Evolutionary conservation across 495 filamentous ascomycete genomes (phyloP), one percentile per base, ranked within the genome.

Genomic region (Stereocaulon alpinum): DNA sequence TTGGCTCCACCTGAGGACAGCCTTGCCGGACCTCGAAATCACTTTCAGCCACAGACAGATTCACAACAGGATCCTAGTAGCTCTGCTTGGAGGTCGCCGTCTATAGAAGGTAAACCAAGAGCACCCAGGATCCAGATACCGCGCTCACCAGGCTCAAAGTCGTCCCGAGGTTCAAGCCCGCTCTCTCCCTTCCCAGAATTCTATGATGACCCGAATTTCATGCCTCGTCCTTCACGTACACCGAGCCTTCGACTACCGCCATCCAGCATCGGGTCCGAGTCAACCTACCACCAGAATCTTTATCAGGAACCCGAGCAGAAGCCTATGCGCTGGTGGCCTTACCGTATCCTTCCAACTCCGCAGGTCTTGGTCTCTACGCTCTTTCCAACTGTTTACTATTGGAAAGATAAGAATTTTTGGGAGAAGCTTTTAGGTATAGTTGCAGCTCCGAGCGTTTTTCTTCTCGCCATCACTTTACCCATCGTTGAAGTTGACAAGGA

Each of bases 401-500:
- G 91, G 87, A 73, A 71, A 51, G 80, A 85, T 3, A 97, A 96
- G 69, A 78, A 69, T 11, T 71, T 85, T 20, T 87, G 83, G 81
- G 91, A 88, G 61, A 91, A 87, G 61, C 63, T 86, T 17, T 68
- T 96, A 17, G 88, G 89, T 27, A 60, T 95, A 14, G 74, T 93
- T 56, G 88, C 91, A 6, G 86, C 88, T 3, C 90, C 93, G 5
- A 95, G 86, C 65, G 87, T 97, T 32, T 91, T 99, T 55, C 75
- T 96, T 6, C 78, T 99, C 12, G 91, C 91, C 0, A 84, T 93
- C 40, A 97, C 94, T 0, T 69, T 99, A n/a, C 94, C 94, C 4
- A 90, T 97, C 0, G 83, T 96, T 10, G 90, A 97, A 42, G 70
- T 77, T 10, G 74, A 80, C 12, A 76, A 77, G 34, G 73, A 80